phyloP scores from a whole-genome alignment of 495 filamentous ascomycete genomes.

The Paragyromitra xinjiangensis region DNA sequence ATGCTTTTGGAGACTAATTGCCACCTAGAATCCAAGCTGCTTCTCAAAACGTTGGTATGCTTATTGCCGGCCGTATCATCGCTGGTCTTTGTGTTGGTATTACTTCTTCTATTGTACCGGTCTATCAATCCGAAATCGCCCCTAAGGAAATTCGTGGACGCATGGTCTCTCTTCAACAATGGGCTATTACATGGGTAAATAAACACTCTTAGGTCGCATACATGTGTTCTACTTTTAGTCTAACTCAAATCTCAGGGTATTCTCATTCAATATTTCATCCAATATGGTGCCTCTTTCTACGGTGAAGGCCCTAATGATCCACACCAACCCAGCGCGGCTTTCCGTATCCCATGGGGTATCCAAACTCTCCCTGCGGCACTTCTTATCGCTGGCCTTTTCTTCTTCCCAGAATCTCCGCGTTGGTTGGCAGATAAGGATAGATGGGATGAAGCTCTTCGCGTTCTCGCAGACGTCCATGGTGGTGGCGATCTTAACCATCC shows the following conservation, averaged over 20 bases:
- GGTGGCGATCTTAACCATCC: slow-evolving; percentile 68
- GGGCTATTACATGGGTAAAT: slow-evolving; percentile 77
- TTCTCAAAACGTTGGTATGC: slow-evolving; percentile 68
- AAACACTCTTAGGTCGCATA: slow-evolving; percentile 62
- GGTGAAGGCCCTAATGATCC: slow-evolving; percentile 68
- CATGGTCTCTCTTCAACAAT: slow-evolving; percentile 77
- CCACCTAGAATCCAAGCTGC: slow-evolving; percentile 66
- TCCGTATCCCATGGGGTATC: slow-evolving; percentile 78
- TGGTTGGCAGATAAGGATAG: slow-evolving; percentile 78
- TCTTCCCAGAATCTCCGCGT: slow-evolving; percentile 75
- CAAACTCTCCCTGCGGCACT: slow-evolving; percentile 76
- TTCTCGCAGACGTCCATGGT: slow-evolving; percentile 73
- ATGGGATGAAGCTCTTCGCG: slow-evolving; percentile 75
- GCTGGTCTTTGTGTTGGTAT: slow-evolving; percentile 79
- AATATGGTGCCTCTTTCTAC: slow-evolving; percentile 72
- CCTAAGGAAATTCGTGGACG: slow-evolving; percentile 81
- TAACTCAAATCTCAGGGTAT: slow-evolving; percentile 47
- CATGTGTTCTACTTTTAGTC: neutral
- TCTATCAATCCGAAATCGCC: slow-evolving; percentile 81
- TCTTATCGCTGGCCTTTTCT: slow-evolving; percentile 72
- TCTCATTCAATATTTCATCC: slow-evolving; percentile 73
- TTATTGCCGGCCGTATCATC: slow-evolving; percentile 75
- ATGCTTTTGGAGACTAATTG: slow-evolving; percentile 7
- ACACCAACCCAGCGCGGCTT: slow-evolving; percentile 67
- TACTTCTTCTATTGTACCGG: slow-evolving; percentile 76